Conservation (phyloP, 805 yeast species). For the Saturnispora galanensis region DNA sequence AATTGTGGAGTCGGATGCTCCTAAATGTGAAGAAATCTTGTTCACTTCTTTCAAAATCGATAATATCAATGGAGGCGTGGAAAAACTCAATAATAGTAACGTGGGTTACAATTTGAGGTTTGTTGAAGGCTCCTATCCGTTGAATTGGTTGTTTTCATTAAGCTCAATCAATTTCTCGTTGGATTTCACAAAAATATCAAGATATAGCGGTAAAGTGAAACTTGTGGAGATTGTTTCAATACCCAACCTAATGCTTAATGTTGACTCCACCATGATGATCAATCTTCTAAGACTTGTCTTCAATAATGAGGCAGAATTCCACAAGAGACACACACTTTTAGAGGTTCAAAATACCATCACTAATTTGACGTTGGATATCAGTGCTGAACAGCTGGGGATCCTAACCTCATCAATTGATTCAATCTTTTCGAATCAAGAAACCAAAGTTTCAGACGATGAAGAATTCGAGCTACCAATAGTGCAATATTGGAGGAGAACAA, state of each 20-base stretch:
- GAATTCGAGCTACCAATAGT: too few species aligned
- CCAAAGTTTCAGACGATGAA: background rate
- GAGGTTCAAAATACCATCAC: conserved; percentile 32
- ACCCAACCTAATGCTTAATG: conserved; percentile 20
- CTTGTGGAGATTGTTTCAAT: conserved; percentile 23
- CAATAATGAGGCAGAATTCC: conserved; percentile 18
- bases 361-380: conserved; percentile 36
- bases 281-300: conserved; percentile 13
- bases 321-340: conserved; percentile 20
- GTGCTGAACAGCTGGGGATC: conserved; percentile 30
- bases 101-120: conserved; percentile 40
- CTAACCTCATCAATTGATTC: conserved; percentile 14
- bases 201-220: conserved; percentile 9
- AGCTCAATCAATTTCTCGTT: conserved; percentile 27
- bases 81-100: conserved; percentile 16
- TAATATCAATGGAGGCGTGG: conserved; percentile 13
- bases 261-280: conserved; percentile 16
- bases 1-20: background rate
- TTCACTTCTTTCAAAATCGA: conserved; percentile 14
- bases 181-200: conserved; percentile 16
- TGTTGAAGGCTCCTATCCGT: conserved; percentile 33
- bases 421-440: background rate
- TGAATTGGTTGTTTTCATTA: conserved; percentile 29
- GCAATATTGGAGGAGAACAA: background rate
- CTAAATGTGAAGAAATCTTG: conserved; percentile 8